A percentile compares a stretch with the other conserved stretches of the same genome.
Conservation (phyloP, 179 eudicot genomes). For the Heliamphora pulchella region DNA sequence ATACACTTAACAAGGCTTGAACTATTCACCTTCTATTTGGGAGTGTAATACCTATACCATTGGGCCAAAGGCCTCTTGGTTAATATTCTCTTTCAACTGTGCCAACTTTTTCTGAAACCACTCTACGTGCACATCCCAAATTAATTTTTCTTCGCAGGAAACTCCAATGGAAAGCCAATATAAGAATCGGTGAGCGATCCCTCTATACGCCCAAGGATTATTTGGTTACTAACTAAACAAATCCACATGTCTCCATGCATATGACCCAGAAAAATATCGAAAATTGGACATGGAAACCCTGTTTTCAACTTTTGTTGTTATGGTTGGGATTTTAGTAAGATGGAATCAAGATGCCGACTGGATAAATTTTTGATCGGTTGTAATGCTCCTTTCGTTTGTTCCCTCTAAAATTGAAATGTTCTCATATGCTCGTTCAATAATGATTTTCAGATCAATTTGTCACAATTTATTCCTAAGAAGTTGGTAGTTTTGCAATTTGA, state of each 20-base stretch:
- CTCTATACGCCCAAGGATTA: neutral
- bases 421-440: neutral
- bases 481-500: slow-evolving; percentile 1
- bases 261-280: neutral
- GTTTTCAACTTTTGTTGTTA: neutral
- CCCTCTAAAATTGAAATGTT: neutral
- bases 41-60: too few relatives aligned
- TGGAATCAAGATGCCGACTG: neutral
- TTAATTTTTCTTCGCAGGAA: neutral
- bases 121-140: neutral
- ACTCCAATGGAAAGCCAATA: neutral
- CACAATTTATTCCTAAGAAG: neutral
- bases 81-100: neutral
- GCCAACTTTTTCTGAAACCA: neutral
- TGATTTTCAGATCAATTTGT: neutral
- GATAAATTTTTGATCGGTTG: neutral
- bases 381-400: neutral
- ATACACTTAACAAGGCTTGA: too few relatives aligned
- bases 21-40: too few relatives aligned
- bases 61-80: too few relatives aligned
- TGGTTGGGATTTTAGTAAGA: neutral
- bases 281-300: neutral
- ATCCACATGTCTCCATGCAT: neutral
- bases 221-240: neutral
- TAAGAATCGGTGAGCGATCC: neutral